Evolutionary conservation across 495 filamentous ascomycete genomes (phyloP), one percentile per base, ranked within the genome.

Genomic region (Penicillium daleae): DNA sequence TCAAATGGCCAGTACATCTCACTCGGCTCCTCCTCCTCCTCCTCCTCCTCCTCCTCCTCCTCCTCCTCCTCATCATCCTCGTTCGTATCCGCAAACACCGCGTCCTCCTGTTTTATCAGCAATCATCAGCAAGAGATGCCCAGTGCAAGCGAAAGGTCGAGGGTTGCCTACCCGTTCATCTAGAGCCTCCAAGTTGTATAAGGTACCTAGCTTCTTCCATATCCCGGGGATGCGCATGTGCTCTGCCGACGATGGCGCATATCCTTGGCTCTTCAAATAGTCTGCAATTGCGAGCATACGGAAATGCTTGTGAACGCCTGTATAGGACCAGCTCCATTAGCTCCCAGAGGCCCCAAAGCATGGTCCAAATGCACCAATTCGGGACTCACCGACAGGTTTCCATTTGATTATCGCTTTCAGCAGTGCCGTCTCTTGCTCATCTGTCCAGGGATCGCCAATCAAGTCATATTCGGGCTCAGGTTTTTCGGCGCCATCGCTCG

Each of bases 231-330:
- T 92, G 40, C 87, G 87, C 46, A 92, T 97, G 80, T 99, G 95
- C 15, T 86, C 83, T 56, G 87, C 83, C 17, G 78, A 71, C 0
- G 74, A 66, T 1, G 88, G 85, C 60, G 89, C 87, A 75, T 92
- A 92, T 59, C 93, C 93, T 73, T 97, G 92, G 66, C 90, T 92
- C 63, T 89, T 88, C 62, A 99, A 83, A 68, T 91, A 87, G 60
- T 95, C 87, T 17, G 91, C 89, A 33, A 99, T 92, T 4, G 92
- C 87, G 59, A 97, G 87, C 81, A 98, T 94, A 24, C 92, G 91
- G 73, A 99, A 98, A 77, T 98, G 93, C 76, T 96, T 98, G 79
- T 99, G 94, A 81, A 99, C 89, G 53, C 94, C 94, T 97, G 21
- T 6, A 42, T 13, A 26, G 52, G 17, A 32, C 31, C 22, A 53